Evolutionary conservation across 2,329 filamentous ascomycete genomes (phyloP), one percentile per base, ranked within the genome.

Genomic region (Exophiala sp.): DNA sequence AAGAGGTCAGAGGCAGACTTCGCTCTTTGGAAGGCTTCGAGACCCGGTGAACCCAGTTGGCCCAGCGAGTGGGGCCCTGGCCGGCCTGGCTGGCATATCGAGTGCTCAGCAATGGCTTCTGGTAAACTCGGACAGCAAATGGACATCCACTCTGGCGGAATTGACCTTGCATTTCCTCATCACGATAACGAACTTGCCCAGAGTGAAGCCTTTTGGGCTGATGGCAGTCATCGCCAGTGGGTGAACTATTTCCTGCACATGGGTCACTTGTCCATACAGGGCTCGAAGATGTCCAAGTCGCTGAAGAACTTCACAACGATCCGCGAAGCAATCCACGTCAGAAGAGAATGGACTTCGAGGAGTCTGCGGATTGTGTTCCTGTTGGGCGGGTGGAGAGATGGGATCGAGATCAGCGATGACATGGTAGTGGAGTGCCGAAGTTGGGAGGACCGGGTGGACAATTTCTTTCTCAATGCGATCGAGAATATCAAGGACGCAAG

Each of bases 241-340:
- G 88, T 96, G 47, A 95, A 94, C 68, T 95, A 96, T 73, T 97
- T 96, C 73, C 68, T 96, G 12, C 92, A 96, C 68, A 96, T 95
- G 87, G 92, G 92, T 0, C 92, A 97, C 68, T 73, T 96, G 44
- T 87, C 85, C 5, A 96, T 97, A 53, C 83, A 87, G 21, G 91
- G 92, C 0, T 89, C 86, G 18, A 97, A 97, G 71, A 97, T 97
- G 92, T 92, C 87, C 53, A 97, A 97, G 71, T 90, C 85, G 12
- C 73, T 97, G 53, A 96, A 97, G 76, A 97, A 96, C 70, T 96
- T 96, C 71, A 90, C 90, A 38, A 96, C 92, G 0, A 95, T 97
- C 58, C 82, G 89, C 29, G 88, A 95, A 68, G 91, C 91, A 0
- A 74, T 97, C 6, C 72, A 75, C 2, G 59, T 55, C 3, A 74